Evolutionary conservation across 768 basidiomycete genomes (phyloP), one percentile per base, ranked within the genome.

Genomic region (Porphyrellus cyaneotinctus): DNA sequence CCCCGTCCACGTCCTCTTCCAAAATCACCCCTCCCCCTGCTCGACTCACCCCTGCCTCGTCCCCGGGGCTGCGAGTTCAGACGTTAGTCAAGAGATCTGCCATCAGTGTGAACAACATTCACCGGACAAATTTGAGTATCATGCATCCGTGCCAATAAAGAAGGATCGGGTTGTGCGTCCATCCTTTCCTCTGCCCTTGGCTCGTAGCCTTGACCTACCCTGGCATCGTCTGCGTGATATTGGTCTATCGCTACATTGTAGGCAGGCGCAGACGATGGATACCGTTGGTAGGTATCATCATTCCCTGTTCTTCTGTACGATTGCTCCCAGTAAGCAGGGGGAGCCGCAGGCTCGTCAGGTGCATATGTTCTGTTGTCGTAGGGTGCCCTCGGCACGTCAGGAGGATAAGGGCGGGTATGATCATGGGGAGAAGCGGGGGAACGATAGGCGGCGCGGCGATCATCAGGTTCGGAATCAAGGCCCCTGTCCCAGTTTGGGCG

Each of bases 131-230:
- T 52, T 26, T 59, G 65, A 15, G 49, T 60, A 23, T 54, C 50
- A n/a, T 53, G 58, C 33, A 67, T 66, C 43, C 66, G 66, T 7
- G 62, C 55, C 53, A 68, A 49, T 13, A 67, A 43, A 28, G 56
- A 41, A 31, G 60, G 56, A 57, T 64, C 59, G 5, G 60, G 41
- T 33, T 53, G 55, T 22, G 2, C 12, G 4, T 57, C 59, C 55
- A 22, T 41, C 42, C 56, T 51, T 31, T 60, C 61, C 31, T 53
- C 58, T 33, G 1, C 10, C 36, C 30, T 43, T 35, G 54, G 51
- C 13, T 65, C 60, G 47, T 63, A 54, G 9, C 31, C 33, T 6
- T 43, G 50, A 37, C 51, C 52, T 26, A 46, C 18, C 44, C 63
- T 28, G 17, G 14, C 20, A 10, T 61, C 43, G 28, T 53, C 37